Conservation (phyloP, 805 yeast genomes). For the Henningerozyma blattae region DNA sequence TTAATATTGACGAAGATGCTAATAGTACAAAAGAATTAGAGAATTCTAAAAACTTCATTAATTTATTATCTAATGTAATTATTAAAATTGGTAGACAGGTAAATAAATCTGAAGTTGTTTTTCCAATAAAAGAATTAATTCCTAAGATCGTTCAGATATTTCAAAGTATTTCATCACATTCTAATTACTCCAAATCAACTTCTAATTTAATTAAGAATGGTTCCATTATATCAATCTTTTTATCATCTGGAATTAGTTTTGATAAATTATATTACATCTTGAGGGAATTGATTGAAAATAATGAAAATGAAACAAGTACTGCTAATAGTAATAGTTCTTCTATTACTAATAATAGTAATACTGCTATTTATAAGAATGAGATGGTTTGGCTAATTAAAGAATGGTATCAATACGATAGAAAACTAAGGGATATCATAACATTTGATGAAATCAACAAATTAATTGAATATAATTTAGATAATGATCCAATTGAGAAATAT, state of each 20-base stretch:
- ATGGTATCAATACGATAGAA: constrained; percentile 59
- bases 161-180: background rate
- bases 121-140: constrained; percentile 58
- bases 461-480: constrained; percentile 35
- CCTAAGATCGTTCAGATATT: constrained; percentile 10
- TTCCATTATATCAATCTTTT: constrained; percentile 46
- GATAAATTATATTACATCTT: constrained; percentile 55
- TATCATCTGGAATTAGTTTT: constrained; percentile 50
- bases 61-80: constrained; percentile 27
- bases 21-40: constrained; percentile 18
- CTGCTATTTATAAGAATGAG: constrained; percentile 41
- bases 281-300: constrained; percentile 48
- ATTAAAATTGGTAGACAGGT: constrained; percentile 49
- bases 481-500: constrained; percentile 47
- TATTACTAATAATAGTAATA: no score
- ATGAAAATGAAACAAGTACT: no score
- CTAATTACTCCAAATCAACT: no score
- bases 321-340: constrained; percentile 34
- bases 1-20: constrained; percentile 11
- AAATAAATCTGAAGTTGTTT: constrained; percentile 59
- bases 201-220: constrained; percentile 38
- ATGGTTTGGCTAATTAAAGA: constrained; percentile 50
- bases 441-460: constrained; percentile 34
- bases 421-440: constrained; percentile 44
- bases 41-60: constrained; percentile 25